Percentiles rank a stretch among this genome's conserved stretches.
phyloP scores from a whole-genome alignment of 805 yeast genomes.

The Isabelozyma rhagii region DNA sequence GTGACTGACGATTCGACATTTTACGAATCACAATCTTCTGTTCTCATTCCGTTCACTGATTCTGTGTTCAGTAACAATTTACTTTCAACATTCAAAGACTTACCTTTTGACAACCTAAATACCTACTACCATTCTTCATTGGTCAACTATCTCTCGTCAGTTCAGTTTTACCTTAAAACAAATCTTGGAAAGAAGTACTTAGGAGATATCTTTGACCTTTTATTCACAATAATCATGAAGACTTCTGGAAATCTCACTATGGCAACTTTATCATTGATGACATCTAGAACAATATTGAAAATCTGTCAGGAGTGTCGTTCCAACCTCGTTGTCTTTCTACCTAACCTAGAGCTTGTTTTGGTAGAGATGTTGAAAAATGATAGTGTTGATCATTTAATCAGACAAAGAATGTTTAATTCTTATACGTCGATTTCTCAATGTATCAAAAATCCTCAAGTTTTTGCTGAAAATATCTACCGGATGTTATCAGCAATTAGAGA shows the following conservation, averaged over 20 bases:
- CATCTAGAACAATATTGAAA: slow-evolving; percentile 53
- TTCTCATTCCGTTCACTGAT: slow-evolving; percentile 22
- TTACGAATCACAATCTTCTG: slow-evolving; percentile 26
- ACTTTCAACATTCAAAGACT: slow-evolving; percentile 13
- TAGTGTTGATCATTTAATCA: slow-evolving; percentile 40
- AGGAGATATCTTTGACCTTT: slow-evolving; percentile 51
- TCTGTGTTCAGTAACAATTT: slow-evolving; percentile 20
- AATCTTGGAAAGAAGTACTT: slow-evolving; percentile 43
- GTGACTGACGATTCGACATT: slow-evolving; percentile 52
- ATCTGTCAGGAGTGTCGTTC: slow-evolving; percentile 55
- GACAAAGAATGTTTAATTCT: slow-evolving; percentile 61
- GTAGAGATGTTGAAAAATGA: slow-evolving; percentile 43
- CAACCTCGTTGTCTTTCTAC: slow-evolving; percentile 38
- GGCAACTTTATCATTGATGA: slow-evolving; percentile 32
- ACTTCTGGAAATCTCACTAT: slow-evolving; percentile 19
- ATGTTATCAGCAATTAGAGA: slow-evolving; percentile 12
- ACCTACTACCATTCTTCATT: slow-evolving; percentile 36
- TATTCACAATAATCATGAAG: slow-evolving; percentile 42
- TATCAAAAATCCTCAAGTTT: slow-evolving; percentile 40
- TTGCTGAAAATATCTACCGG: slow-evolving; percentile 10
- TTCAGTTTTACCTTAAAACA: slow-evolving; percentile 56
- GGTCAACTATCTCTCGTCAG: slow-evolving; percentile 55
- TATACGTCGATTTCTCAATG: slow-evolving; percentile 62
- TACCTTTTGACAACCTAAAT: slow-evolving; percentile 5
- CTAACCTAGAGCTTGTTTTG: slow-evolving; percentile 47